Evolutionary conservation across 257 asterid species (phyloP).

Genomic region (Scutellaria galericulata): DNA sequence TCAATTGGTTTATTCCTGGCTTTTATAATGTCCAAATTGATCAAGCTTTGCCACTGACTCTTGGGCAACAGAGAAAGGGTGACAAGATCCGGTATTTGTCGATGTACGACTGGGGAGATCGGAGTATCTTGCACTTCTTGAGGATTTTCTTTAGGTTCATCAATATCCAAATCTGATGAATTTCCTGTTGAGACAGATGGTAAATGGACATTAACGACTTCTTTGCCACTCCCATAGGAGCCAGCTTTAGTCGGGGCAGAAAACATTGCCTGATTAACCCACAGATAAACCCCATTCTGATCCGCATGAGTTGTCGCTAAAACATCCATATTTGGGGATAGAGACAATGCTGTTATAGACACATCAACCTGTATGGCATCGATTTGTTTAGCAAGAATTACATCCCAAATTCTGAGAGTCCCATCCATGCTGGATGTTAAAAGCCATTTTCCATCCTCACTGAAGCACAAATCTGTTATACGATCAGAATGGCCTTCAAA

Average conservation of each 20-base stretch:
- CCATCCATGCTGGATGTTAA: conserved; percentile 95
- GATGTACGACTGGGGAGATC: conserved; percentile 37
- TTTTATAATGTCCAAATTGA: conserved; percentile 86
- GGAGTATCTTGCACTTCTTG: conserved; percentile 43
- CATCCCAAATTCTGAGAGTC: conserved; percentile 89
- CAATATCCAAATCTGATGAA: conserved; percentile 43
- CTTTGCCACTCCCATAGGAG: conserved; percentile 75
- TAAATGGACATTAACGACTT: conserved; percentile 56
- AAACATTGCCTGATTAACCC: conserved; percentile 94
- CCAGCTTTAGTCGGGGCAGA: conserved; percentile 61
- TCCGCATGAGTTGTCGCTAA: conserved; percentile 86
- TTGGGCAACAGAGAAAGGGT: conserved; percentile 87
- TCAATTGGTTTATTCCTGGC: conserved; percentile 93
- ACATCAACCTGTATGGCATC: conserved; percentile 86
- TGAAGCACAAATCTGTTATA: conserved; percentile 82
- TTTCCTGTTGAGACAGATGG: conserved; percentile 64
- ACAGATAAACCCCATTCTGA: conserved; percentile 83
- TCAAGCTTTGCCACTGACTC: conserved; percentile 96
- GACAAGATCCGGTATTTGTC: conserved; percentile 81
- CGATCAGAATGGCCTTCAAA: conserved; percentile 92
- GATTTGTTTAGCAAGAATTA: conserved; percentile 77
- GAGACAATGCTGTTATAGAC: conserved; percentile 73
- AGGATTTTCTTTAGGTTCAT: conserved; percentile 39
- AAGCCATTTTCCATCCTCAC: conserved; percentile 98
- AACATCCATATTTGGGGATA: conserved; percentile 91